phyloP scores from a whole-genome alignment of 805 yeast genomes.

The Pichia rugopelliculosa region DNA sequence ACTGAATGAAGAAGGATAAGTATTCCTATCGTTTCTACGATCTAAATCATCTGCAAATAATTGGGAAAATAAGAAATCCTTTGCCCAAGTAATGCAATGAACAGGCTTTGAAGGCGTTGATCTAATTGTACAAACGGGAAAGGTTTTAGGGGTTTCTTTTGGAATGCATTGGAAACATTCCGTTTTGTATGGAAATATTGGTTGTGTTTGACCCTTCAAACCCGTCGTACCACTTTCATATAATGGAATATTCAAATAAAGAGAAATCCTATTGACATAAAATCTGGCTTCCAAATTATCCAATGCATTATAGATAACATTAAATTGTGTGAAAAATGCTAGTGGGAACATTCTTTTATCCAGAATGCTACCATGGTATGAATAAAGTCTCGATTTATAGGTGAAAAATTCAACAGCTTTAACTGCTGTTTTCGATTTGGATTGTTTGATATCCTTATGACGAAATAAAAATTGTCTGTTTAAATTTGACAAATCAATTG shows the following conservation, averaged over 20 bases:
- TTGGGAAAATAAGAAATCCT: conserved; percentile 77
- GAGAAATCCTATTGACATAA: conserved; percentile 77
- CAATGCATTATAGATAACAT: conserved; percentile 80
- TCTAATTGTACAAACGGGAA: conserved; percentile 94
- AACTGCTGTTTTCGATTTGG: conserved; percentile 80
- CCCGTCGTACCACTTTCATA: conserved; percentile 97
- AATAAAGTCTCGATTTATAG: conserved; percentile 52
- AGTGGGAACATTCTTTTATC: conserved; percentile 64
- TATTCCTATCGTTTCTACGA: conserved; percentile 21
- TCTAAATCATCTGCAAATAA: conserved; percentile 42
- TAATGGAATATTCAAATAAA: conserved; percentile 65
- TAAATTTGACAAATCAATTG: conserved; percentile 85
- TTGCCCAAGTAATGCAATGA: conserved; percentile 97
- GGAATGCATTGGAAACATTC: conserved; percentile 93
- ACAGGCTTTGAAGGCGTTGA: conserved; percentile 95
- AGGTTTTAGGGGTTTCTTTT: conserved; percentile 82
- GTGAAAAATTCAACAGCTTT: conserved; percentile 74
- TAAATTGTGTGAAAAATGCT: conserved; percentile 71
- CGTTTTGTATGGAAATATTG: conserved; percentile 70
- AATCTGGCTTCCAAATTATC: conserved; percentile 91
- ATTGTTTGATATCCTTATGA: conserved; percentile 79
- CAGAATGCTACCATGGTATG: conserved; percentile 87
- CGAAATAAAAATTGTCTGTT: conserved; percentile 91
- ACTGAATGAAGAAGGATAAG: conserved; percentile 47
- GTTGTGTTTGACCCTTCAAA: conserved; percentile 88